These are phyloP conservation scores for Phytophthora tubulina DNA, from an alignment of 352 stramenopile species.

Conservation along the genomic window DNA sequence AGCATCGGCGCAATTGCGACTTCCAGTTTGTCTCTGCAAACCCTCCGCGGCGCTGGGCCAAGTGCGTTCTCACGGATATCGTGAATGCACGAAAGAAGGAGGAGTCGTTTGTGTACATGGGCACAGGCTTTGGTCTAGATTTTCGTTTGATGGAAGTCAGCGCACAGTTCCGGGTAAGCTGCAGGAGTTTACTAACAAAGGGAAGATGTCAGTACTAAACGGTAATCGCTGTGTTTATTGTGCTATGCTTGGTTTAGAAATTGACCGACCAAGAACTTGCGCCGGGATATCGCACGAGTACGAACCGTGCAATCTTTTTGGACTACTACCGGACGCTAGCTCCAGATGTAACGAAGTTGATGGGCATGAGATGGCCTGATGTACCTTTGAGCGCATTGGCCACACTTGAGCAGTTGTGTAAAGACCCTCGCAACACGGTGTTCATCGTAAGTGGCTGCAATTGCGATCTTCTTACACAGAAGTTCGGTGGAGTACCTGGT, in stretches of 20 bases:
- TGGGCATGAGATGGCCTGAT: slow-evolving; percentile 77
- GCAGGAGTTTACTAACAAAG: background rate
- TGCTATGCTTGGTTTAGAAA: slow-evolving; percentile 53
- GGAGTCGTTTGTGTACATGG: slow-evolving; percentile 86
- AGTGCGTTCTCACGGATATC: slow-evolving; percentile 81
- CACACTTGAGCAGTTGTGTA: slow-evolving; percentile 94
- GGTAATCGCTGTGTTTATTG: background rate
- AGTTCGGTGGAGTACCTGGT: slow-evolving; percentile 94
- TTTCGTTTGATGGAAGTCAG: slow-evolving; percentile 97
- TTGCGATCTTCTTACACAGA: slow-evolving; percentile 95
- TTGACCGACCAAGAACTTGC: slow-evolving; percentile 72
- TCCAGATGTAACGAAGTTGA: slow-evolving; percentile 90
- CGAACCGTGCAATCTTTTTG: slow-evolving; percentile 95
- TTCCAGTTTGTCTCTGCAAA: slow-evolving; percentile 82
- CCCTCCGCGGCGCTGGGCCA: slow-evolving; percentile 73
- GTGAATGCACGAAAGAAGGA: slow-evolving; percentile 84
- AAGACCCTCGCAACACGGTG: slow-evolving; percentile 96
- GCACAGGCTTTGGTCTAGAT: slow-evolving; percentile 95
- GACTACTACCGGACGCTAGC: slow-evolving; percentile 99
- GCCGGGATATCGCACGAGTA: slow-evolving; percentile 74
- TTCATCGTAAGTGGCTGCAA: slow-evolving; percentile 99
- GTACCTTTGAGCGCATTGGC: slow-evolving; percentile 72
- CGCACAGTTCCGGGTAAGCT: slow-evolving; percentile 87
- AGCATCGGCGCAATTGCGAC: slow-evolving; percentile 78
- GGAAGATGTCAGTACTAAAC: background rate